These are phyloP conservation scores for Perkinsus marinus DNA, from an alignment of 169 alveolate species.

Conservation along the genomic window DNA sequence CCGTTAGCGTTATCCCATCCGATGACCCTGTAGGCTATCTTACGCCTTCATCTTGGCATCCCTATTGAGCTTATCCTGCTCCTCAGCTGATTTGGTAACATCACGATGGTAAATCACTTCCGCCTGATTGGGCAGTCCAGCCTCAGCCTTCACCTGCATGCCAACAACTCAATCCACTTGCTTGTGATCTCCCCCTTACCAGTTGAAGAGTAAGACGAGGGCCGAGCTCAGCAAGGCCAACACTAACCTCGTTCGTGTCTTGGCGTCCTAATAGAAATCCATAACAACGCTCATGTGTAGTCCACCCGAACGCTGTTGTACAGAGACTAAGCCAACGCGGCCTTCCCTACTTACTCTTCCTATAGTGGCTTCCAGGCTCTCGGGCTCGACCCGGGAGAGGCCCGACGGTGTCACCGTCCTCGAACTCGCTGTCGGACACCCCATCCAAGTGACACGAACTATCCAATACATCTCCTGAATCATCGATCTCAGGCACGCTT, in stretches of 20 bases:
- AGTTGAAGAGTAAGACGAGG: not conserved
- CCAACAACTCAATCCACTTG: not conserved
- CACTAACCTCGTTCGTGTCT: not conserved
- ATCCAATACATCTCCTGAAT: not conserved
- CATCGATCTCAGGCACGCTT: not conserved
- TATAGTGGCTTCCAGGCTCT: not conserved
- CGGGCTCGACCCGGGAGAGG: not conserved
- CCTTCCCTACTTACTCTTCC: not conserved
- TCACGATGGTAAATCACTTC: not conserved
- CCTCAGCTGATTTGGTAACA: not conserved
- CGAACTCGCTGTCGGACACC: not conserved
- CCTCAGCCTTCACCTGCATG: not conserved
- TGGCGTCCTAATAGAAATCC: not conserved
- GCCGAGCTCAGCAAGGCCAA: not conserved
- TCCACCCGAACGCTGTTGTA: too few species aligned
- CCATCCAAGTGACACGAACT: not conserved
- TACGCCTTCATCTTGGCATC: not conserved
- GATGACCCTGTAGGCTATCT: not conserved
- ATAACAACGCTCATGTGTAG: too few species aligned
- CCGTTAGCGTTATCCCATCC: not conserved
- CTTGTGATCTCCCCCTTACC: not conserved
- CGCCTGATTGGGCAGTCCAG: not conserved
- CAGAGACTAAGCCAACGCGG: too few species aligned
- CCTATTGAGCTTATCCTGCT: not conserved
- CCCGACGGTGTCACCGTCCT: not conserved